These are phyloP conservation scores for Geosmithia morbida DNA, from an alignment of 2,329 filamentous ascomycete genomes.

Conservation along the genomic window DNA sequence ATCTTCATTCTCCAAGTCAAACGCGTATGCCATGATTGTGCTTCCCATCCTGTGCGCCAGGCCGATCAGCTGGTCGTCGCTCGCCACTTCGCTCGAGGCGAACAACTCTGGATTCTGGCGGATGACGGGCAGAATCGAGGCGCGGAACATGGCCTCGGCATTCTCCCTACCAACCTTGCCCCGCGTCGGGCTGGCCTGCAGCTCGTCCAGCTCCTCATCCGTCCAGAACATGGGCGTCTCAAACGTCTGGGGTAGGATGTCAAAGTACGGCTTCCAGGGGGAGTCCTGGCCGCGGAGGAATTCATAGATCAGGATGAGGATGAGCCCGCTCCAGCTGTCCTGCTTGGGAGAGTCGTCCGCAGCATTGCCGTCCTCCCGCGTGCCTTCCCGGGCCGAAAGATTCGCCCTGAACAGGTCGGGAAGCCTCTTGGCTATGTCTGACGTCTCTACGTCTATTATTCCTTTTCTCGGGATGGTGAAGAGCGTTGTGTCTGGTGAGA, in stretches of 20 bases:
- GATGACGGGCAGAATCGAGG: constrained; percentile 35
- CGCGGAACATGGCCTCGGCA: constrained; percentile 55
- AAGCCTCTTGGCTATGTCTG: constrained; percentile 44
- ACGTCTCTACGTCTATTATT: constrained; percentile 62
- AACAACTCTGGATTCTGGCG: constrained; percentile 30
- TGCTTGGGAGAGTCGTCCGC: constrained; percentile 18
- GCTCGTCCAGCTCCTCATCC: constrained; percentile 49
- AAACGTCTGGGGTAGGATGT: constrained; percentile 56
- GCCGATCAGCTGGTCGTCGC: constrained; percentile 28
- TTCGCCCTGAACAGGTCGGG: constrained; percentile 16
- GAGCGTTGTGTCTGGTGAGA: constrained; percentile 59
- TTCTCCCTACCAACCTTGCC: constrained; percentile 60
- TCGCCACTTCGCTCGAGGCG: constrained; percentile 13
- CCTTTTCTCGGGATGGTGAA: constrained; percentile 63
- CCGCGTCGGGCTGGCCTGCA: constrained; percentile 66
- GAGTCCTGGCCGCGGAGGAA: constrained; percentile 43
- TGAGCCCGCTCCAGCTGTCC: constrained; percentile 44
- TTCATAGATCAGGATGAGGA: constrained; percentile 74
- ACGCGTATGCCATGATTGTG: constrained; percentile 85
- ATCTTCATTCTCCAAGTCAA: constrained; percentile 56
- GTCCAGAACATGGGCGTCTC: constrained; percentile 89
- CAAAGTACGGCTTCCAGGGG: constrained; percentile 64
- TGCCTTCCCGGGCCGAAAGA: constrained; percentile 27
- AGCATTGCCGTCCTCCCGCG: constrained; percentile 14
- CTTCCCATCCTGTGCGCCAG: constrained; percentile 71